Conservation (phyloP, 179 eudicot species). For the Beta lomatogona region DNA sequence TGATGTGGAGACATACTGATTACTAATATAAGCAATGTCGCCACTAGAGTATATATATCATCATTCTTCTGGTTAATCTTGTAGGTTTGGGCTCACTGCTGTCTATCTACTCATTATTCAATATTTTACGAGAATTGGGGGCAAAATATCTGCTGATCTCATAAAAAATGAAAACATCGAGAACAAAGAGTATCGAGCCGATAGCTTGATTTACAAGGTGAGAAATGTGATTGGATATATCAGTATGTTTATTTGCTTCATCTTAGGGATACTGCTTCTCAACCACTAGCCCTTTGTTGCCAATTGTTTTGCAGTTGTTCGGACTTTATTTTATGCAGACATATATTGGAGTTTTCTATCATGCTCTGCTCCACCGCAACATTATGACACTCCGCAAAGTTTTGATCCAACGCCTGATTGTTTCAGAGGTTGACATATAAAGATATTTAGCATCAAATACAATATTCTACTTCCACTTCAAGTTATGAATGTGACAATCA, state of each 20-base stretch:
- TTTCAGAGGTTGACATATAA: slow-evolving; percentile 60
- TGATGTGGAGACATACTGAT: background rate
- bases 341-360: slow-evolving; percentile 93
- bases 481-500: slow-evolving; percentile 9
- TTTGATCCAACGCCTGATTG: slow-evolving; percentile 76
- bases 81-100: slow-evolving; percentile 82
- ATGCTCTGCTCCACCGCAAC: slow-evolving; percentile 84
- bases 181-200: slow-evolving; percentile 67
- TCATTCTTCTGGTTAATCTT: slow-evolving; percentile 11
- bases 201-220: slow-evolving; percentile 95
- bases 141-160: slow-evolving; percentile 79
- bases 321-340: slow-evolving; percentile 98
- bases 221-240: background rate
- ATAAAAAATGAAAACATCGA: slow-evolving; percentile 66
- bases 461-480: background rate
- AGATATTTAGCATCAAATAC: background rate
- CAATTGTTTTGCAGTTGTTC: slow-evolving; percentile 59
- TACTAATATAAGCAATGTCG: background rate
- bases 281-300: background rate
- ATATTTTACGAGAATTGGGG: slow-evolving; percentile 78
- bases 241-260: background rate
- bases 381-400: slow-evolving; percentile 84
- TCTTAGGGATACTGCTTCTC: background rate
- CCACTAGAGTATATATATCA: background rate
- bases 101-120: slow-evolving; percentile 76